Conservation (phyloP, 352 stramenopile genomes). For the Phytopythium montanum region DNA sequence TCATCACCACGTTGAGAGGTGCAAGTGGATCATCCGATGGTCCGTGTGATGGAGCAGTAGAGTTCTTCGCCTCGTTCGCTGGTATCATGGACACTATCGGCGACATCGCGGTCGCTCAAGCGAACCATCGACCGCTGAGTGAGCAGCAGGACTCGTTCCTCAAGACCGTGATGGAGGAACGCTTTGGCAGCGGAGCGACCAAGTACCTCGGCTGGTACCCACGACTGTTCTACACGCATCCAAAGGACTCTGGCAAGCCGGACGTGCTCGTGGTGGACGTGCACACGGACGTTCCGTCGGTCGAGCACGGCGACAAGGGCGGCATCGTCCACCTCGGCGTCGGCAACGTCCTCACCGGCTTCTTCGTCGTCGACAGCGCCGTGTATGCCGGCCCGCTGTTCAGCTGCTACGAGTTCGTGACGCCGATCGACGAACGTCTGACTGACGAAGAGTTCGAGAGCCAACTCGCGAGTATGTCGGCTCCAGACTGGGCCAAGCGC, state of each 20-base stretch:
- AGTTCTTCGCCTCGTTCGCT: slow-evolving; percentile 9
- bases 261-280: slow-evolving; percentile 28
- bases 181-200: slow-evolving; percentile 2
- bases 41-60: neutral
- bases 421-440: slow-evolving; percentile 20
- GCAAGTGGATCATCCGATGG: neutral
- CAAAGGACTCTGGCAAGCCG: slow-evolving; percentile 23
- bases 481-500: neutral
- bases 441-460: slow-evolving; percentile 22
- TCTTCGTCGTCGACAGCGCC: slow-evolving; percentile 24
- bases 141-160: slow-evolving; percentile 13
- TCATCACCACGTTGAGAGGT: neutral
- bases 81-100: slow-evolving; percentile 11
- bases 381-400: slow-evolving; percentile 37
- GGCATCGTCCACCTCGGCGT: slow-evolving; percentile 29
- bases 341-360: slow-evolving; percentile 18
- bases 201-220: slow-evolving; percentile 26
- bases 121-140: slow-evolving; percentile 1
- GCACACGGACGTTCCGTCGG: slow-evolving; percentile 26
- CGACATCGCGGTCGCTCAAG: slow-evolving; percentile 12
- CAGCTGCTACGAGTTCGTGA: slow-evolving; percentile 35
- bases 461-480: neutral
- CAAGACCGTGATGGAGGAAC: slow-evolving; percentile 21
- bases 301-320: slow-evolving; percentile 25
- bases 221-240: slow-evolving; percentile 23